Percentiles rank a stretch among this genome's conserved stretches.
These are phyloP conservation scores for Curvularia spicifera DNA, from an alignment of 2,329 filamentous ascomycete genomes.

Conservation along the genomic window DNA sequence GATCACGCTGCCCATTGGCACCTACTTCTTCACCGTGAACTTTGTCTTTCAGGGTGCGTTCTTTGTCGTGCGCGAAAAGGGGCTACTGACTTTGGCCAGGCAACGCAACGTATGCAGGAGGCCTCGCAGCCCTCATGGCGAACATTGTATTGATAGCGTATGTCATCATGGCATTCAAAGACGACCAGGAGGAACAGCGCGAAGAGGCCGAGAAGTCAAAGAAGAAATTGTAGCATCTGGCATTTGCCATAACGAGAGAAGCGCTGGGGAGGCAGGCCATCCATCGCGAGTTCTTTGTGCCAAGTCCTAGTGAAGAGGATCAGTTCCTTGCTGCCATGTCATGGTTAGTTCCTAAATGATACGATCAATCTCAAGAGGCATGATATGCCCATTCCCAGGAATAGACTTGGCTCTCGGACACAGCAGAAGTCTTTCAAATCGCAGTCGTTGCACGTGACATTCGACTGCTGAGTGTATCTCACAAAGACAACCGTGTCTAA, in stretches of 20 bases:
- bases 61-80: neutral
- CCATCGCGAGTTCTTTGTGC: neutral
- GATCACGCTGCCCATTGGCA: conserved; percentile 83
- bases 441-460: neutral
- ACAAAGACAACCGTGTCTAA: too few relatives aligned
- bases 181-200: conserved; percentile 68
- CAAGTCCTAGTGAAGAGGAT: neutral
- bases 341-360: neutral
- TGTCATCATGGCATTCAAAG: conserved; percentile 86
- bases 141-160: conserved; percentile 93
- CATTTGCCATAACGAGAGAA: neutral
- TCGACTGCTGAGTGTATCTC: neutral
- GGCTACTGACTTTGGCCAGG: conserved; percentile 59
- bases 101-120: conserved; percentile 87
- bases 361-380: neutral
- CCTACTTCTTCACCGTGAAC: conserved; percentile 83
- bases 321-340: neutral
- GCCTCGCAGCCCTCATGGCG: conserved; percentile 82
- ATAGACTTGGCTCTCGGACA: neutral
- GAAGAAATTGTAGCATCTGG: conserved; percentile 42
- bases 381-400: neutral
- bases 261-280: neutral
- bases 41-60: conserved; percentile 75
- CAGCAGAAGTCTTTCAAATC: neutral
- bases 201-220: conserved; percentile 53